Conservation (phyloP, 345 rosid species). For the Iberis pinnata region DNA sequence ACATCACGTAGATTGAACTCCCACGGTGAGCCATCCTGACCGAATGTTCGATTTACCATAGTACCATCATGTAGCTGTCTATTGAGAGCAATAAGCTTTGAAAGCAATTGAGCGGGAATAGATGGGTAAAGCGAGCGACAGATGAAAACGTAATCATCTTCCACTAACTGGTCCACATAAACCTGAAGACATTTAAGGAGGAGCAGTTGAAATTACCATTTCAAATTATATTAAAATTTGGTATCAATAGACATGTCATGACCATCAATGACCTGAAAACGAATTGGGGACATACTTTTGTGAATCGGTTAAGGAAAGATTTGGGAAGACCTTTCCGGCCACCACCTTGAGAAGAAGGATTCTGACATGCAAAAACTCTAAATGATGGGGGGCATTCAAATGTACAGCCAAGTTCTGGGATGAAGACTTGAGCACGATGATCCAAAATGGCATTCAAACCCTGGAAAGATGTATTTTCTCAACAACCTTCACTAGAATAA, state of each 20-base stretch:
- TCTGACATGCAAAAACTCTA: slow-evolving; percentile 93
- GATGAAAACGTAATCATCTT: slow-evolving; percentile 75
- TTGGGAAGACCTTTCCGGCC: slow-evolving; percentile 96
- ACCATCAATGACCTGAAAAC: neutral
- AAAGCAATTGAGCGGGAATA: slow-evolving; percentile 54
- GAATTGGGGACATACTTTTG: slow-evolving; percentile 46
- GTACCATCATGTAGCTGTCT: slow-evolving; percentile 72
- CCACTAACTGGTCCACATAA: slow-evolving; percentile 79
- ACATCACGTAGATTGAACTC: slow-evolving; percentile 97
- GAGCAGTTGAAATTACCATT: neutral
- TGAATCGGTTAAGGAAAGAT: slow-evolving; percentile 90
- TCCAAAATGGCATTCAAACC: slow-evolving; percentile 94
- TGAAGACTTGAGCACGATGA: slow-evolving; percentile 92
- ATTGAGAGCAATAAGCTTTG: slow-evolving; percentile 67
- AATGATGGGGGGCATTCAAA: slow-evolving; percentile 77
- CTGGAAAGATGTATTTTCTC: slow-evolving; percentile 30
- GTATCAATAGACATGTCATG: slow-evolving; percentile 1
- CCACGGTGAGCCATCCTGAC: slow-evolving; percentile 93
- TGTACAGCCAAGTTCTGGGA: slow-evolving; percentile 81
- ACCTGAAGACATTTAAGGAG: slow-evolving; percentile 47
- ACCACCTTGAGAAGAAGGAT: slow-evolving; percentile 95
- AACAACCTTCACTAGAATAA: slow-evolving; percentile 2
- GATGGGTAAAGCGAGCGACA: slow-evolving; percentile 71
- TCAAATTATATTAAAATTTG: neutral
- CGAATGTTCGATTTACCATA: slow-evolving; percentile 63